Evolutionary conservation across 1,284 basidiomycete genomes (phyloP).

Genomic region (Ceratobasidium sp.): DNA sequence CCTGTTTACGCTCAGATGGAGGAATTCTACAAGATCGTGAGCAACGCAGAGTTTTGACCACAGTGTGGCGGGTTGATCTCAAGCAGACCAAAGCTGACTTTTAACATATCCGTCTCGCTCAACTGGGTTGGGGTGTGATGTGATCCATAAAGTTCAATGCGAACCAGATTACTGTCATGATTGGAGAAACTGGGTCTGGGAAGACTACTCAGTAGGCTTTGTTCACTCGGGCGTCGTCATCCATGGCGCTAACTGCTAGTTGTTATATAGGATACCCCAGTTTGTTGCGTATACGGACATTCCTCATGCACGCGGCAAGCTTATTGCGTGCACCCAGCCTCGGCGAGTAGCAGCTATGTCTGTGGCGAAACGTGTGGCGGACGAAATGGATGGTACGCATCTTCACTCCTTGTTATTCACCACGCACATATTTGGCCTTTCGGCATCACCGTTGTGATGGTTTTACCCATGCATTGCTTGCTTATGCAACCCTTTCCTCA

Average conservation of each 20-base stretch:
- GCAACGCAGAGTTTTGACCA: constrained; percentile 52
- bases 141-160: constrained; percentile 72
- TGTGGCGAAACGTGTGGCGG: constrained; percentile 97
- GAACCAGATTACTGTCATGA: constrained; percentile 94
- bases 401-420: neutral
- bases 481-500: constrained; percentile 54
- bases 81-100: constrained; percentile 52
- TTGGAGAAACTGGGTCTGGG: constrained; percentile 97
- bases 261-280: constrained; percentile 80
- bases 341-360: constrained; percentile 98
- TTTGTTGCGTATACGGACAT: constrained; percentile 95
- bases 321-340: constrained; percentile 98
- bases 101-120: constrained; percentile 20
- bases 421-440: neutral
- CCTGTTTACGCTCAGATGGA: constrained; percentile 96
- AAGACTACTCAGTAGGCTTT: constrained; percentile 93
- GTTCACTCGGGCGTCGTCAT: constrained; percentile 50
- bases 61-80: constrained; percentile 48
- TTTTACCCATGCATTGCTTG: too few relatives aligned
- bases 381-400: constrained; percentile 92
- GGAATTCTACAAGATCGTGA: constrained; percentile 86
- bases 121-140: constrained; percentile 9
- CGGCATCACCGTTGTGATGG: neutral
- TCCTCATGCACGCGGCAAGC: constrained; percentile 86
- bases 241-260: constrained; percentile 25